Evolutionary conservation across 1,284 basidiomycete genomes (phyloP).

Genomic region (Hemileia vastatrix): DNA sequence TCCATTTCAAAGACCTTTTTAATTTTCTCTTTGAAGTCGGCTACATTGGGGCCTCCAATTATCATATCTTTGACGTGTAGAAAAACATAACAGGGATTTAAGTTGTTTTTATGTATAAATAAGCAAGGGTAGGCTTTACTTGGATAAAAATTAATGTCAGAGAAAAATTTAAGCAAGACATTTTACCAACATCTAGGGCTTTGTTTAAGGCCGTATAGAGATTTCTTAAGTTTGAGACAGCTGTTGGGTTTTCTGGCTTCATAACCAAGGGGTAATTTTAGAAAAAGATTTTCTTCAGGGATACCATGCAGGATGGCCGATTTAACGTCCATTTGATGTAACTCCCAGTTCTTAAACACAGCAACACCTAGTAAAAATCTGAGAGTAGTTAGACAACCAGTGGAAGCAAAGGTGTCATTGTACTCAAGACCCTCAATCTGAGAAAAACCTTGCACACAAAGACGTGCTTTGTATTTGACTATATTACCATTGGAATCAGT

Average conservation of each 20-base stretch:
- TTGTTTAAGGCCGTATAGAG: too few relatives aligned
- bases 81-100: neutral
- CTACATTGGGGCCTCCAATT: neutral
- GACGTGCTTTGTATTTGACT: neutral
- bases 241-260: neutral
- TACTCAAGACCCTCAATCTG: neutral
- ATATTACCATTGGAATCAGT: neutral
- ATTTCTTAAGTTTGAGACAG: too few relatives aligned
- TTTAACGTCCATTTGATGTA: slow-evolving; percentile 4
- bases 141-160: neutral
- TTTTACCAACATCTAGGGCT: too few relatives aligned
- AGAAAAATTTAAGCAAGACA: slow-evolving; percentile 1
- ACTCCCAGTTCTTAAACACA: neutral
- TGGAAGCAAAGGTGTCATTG: slow-evolving; percentile 1
- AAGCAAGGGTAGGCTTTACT: neutral
- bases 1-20: neutral
- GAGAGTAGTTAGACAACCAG: slow-evolving; percentile 2
- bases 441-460: slow-evolving; percentile 1
- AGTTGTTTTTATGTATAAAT: neutral
- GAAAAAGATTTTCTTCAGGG: neutral
- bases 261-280: neutral
- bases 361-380: neutral
- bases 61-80: slow-evolving; percentile 6
- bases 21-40: neutral
- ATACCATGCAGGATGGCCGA: neutral